Evolutionary conservation across 2,329 filamentous ascomycete species (phyloP).

Genomic region (Ceratocystis cubensis): DNA sequence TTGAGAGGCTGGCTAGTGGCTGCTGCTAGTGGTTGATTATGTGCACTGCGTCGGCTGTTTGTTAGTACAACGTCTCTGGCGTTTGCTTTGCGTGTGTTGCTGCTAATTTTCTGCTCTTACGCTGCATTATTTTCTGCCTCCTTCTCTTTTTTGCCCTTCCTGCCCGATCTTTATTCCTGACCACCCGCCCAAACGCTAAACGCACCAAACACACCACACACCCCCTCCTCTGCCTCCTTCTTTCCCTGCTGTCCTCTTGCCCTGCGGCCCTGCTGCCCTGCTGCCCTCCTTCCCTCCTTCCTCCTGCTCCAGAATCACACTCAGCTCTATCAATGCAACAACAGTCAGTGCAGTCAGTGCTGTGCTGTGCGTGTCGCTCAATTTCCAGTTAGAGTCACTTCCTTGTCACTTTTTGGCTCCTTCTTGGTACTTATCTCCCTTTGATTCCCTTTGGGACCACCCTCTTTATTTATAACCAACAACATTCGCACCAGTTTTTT

Average conservation of each 20-base stretch:
- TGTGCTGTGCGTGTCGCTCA: slow-evolving; percentile 8
- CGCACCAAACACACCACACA: neutral
- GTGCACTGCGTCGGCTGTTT: neutral
- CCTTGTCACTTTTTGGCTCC: slow-evolving; percentile 13
- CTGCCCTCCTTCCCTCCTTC: slow-evolving; percentile 1
- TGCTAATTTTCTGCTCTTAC: neutral
- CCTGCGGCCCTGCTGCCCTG: too few relatives aligned
- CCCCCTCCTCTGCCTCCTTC: slow-evolving; percentile 9
- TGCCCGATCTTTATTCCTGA: slow-evolving; percentile 11
- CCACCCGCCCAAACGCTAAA: neutral
- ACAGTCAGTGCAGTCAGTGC: slow-evolving; percentile 10
- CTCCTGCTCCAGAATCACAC: slow-evolving; percentile 1
- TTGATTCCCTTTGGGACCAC: neutral
- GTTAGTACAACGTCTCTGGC: neutral
- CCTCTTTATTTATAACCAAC: slow-evolving; percentile 5
- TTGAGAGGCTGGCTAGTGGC: neutral
- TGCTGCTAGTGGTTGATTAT: neutral
- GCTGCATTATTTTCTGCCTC: neutral
- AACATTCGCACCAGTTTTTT: slow-evolving; percentile 5
- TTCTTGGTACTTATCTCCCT: slow-evolving; percentile 6
- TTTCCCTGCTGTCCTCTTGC: too few relatives aligned
- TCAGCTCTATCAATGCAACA: slow-evolving; percentile 13
- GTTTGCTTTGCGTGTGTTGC: neutral
- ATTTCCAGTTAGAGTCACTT: slow-evolving; percentile 3
- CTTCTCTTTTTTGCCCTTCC: slow-evolving; percentile 8